These are phyloP conservation scores for Codiaeum variegatum DNA, from an alignment of 441 rosid genomes.

Conservation along the genomic window DNA sequence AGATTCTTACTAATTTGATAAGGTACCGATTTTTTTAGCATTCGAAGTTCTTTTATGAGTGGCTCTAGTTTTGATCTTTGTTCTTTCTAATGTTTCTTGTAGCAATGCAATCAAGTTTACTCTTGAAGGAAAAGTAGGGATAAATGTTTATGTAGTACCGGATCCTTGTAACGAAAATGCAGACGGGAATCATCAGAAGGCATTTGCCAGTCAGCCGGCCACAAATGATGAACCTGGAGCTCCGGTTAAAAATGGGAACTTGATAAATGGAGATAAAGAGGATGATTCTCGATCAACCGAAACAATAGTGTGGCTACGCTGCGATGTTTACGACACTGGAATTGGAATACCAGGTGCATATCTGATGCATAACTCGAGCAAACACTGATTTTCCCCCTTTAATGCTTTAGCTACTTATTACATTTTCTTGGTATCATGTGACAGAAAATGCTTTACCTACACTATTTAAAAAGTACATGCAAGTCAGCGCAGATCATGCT, in stretches of 20 bases:
- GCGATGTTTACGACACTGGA: conserved; percentile 91
- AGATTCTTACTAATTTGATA: conserved; percentile 91
- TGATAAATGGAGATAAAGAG: conserved; percentile 31
- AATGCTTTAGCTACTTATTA: conserved; percentile 9
- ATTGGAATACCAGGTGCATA: conserved; percentile 89
- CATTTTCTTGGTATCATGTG: conserved; percentile 13
- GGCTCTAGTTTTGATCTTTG: not conserved
- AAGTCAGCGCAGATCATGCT: conserved; percentile 91
- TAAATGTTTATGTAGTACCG: conserved; percentile 63
- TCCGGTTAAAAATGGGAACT: conserved; percentile 24
- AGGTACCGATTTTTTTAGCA: conserved; percentile 39
- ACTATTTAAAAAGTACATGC: conserved; percentile 86
- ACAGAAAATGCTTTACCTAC: conserved; percentile 86
- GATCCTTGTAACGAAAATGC: conserved; percentile 51
- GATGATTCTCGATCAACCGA: conserved; percentile 38
- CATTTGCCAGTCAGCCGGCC: conserved; percentile 26
- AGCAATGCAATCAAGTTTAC: conserved; percentile 96
- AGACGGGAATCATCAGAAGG: conserved; percentile 33
- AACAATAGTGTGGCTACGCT: conserved; percentile 77
- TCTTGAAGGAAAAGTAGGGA: conserved; percentile 87
- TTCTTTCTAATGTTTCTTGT: conserved; percentile 17
- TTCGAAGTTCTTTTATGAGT: not conserved
- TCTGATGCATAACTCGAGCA: not conserved
- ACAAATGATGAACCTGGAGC: conserved; percentile 31
- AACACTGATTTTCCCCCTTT: not conserved